Evolutionary conservation across 306 rosid genomes (phyloP).

Genomic region (Cucurbita moschata): DNA sequence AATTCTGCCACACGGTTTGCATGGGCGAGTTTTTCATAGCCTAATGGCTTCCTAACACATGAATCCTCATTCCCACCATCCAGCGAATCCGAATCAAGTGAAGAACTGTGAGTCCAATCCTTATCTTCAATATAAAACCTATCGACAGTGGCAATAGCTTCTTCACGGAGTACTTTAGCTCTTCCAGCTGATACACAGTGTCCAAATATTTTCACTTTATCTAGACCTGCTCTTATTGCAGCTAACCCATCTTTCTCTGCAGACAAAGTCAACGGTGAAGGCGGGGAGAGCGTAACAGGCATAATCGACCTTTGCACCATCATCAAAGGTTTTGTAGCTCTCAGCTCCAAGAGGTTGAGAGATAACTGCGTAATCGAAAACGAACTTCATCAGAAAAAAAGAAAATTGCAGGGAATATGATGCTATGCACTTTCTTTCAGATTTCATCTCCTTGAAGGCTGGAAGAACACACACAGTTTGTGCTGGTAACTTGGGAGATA

Average conservation of each 20-base stretch:
- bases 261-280: slow-evolving; percentile 4
- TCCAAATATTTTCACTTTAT: slow-evolving; percentile 21
- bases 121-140: slow-evolving; percentile 5
- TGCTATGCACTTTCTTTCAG: no score
- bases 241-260: slow-evolving; percentile 16
- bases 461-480: no score
- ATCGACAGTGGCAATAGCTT: slow-evolving; percentile 10
- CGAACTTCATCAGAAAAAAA: background rate
- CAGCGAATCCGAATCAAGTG: slow-evolving; percentile 14
- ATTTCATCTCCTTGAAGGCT: no score
- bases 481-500: background rate
- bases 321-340: slow-evolving; percentile 6
- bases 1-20: slow-evolving; percentile 16
- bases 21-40: slow-evolving; percentile 17
- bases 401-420: background rate
- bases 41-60: slow-evolving; percentile 6
- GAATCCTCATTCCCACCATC: slow-evolving; percentile 4
- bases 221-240: slow-evolving; percentile 17
- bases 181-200: slow-evolving; percentile 19
- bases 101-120: slow-evolving; percentile 7
- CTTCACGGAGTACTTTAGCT: background rate
- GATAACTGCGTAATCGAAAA: slow-evolving; percentile 10
- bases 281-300: slow-evolving; percentile 10
- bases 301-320: slow-evolving; percentile 7
- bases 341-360: slow-evolving; percentile 13